Evolutionary conservation across 2,329 filamentous ascomycete species (phyloP), one percentile per base, ranked within the genome.

Genomic region (Gaeumannomyces sp.): DNA sequence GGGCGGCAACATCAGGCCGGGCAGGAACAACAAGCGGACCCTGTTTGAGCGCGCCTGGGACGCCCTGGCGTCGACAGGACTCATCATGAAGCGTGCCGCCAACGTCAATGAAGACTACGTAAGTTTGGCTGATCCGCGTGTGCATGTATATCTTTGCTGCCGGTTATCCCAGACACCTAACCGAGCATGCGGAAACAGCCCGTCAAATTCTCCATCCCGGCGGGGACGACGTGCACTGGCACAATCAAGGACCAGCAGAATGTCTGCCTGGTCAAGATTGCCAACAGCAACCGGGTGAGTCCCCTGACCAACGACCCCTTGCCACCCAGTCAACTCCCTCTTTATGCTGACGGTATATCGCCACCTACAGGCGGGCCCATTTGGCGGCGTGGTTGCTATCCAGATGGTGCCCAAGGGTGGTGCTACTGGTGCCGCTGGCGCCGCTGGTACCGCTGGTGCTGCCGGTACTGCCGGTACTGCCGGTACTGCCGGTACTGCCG

Each of bases 221-320:
- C 73, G 50, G 76, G 75, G 22, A 77, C 73, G 28, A 74, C 67
- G 22, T 80, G 78, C 71, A 72, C 69, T 0, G 78, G 78, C 14
- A 72, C 72, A 8, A 66, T 77, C 25, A 72, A 68, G 22, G 72
- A 73, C 56, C 62, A 73, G 67, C 38, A 61, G 5, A 76, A 76
- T 64, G 75, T 79, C 64, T 80, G 78, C 71, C 69, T 79, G 31
- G 72, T 78, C 68, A 79, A 79, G 74, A 75, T 80, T 65, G 76
- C 76, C 65, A 80, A 80, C 72, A 69, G 69, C 64, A 76, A 76
- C 69, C 65, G 65, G 19, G 76, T 74, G 3, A 78, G 78, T 0
- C 77, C 77, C 6, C 79, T 80, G 67, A 77, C 76, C 78, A 22
- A 45, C 13, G 6, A 45, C 14, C 19, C 13, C 13, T 22, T 45